Base-by-base conservation (phyloP, 805 yeast genomes). In the Metschnikowia dekortorum region DNA sequence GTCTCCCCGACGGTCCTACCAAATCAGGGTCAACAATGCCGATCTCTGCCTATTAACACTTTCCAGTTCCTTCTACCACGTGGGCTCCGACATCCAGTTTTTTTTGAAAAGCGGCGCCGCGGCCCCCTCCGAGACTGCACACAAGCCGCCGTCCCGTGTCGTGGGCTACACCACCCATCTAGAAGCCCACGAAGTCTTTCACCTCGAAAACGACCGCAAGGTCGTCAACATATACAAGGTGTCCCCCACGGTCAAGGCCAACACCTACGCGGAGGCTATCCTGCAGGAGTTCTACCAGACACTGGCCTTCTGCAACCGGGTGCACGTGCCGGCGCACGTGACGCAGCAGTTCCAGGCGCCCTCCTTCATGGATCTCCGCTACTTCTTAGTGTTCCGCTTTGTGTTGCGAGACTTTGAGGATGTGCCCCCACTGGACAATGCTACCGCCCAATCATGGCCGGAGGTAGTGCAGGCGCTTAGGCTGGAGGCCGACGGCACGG, bases 161-260 rank as follows among this genome's bases (percentile, higher is more conserved):
- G 68, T 64, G 1, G 78, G 78, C 1, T 50, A 64, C 26, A 59
- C 68, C 4, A 61, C 58, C 8, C 69, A 67, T 50, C 42, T 72
- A n/a, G 77, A 71, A 53, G 76, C 75, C 9, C 70, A 69, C 47
- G 77, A 73, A 48, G 45, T 58, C 3, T 72, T 63, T 54, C 73
- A 72, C 51, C 18, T 56, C 13, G 48, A 39, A 8, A 48, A 44
- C 16, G 45, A 41, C 32, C 50, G 57, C 31, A 53, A 54, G 33
- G 29, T 51, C 37, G 46, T 60, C 14, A 67, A 73, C 47, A 49
- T 58, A 9, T 72, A 69, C 56, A 62, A 66, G 46, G 74, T 72
- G 14, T 65, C 70, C 10, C 71, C 71, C 14, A 59, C 61, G 13
- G 33, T 61, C 16, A 72, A 71, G 53, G 53, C 62, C 34, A 73